Evolutionary conservation across 1,284 basidiomycete species (phyloP), one percentile per base, ranked within the genome.

Genomic region (Tilletia caries): DNA sequence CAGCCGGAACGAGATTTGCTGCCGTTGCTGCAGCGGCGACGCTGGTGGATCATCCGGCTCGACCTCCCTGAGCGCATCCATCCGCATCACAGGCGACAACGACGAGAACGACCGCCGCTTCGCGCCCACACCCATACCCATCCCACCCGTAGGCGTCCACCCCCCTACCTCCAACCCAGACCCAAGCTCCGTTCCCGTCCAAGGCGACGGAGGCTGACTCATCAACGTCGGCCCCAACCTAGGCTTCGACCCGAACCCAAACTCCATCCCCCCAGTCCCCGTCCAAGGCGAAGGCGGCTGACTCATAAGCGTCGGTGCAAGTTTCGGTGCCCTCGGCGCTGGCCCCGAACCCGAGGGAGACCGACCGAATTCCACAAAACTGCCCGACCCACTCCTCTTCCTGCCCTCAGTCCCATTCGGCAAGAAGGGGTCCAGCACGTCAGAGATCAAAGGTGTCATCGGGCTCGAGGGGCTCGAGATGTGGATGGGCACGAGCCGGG

Each of bases 241-340:
- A 1, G 10, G 37, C 15, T 41, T 41, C 1, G 37, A 6, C 8
- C 37, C 37, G 15, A 41, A 6, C 8, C 10, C 2, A 6, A 41
- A 10, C 10, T 15, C 15, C 37, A 41, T 41, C 8, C 15, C 37
- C 8, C 37, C 37, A 6, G 37, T 12, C 3, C 29, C 54, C 23
- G n/a, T 74, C 78, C 78, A 79, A 1, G 78, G 78, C 20, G 78
- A 79, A 25, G 78, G 77, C 1, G 78, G 78, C 25, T 79, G 37
- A 54, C 74, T 75, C 50, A 79, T 71, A 64, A 76, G 68, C 0
- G 78, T 79, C 3, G 78, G 74, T 1, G 32, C 76, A 34, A 79
- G 64, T 32, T 71, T 69, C 27, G 78, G 77, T 29, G 76, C 76
- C 18, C 71, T 65, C 2, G 76, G 76, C 34, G 73, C 68, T 25